Evolutionary conservation across 768 basidiomycete species (phyloP).

Genomic region (Atractiella rhizophila): DNA sequence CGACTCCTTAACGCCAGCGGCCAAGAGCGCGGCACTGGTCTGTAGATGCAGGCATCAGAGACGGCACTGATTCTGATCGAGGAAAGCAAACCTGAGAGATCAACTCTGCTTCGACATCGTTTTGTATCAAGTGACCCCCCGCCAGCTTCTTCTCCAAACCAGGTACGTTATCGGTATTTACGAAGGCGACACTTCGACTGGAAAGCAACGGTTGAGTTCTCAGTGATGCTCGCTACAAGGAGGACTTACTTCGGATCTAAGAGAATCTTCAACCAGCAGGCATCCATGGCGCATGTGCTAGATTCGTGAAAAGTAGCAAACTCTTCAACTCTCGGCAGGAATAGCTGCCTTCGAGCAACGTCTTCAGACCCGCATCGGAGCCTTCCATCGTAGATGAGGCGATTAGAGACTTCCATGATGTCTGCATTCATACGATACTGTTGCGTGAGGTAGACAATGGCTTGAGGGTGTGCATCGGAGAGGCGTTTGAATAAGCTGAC

Average conservation of each 20-base stretch:
- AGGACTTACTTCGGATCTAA: slow-evolving; percentile 1
- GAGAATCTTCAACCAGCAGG: neutral
- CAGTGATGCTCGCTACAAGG: neutral
- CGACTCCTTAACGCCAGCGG: slow-evolving; percentile 36
- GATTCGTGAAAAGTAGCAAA: slow-evolving; percentile 22
- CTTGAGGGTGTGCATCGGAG: slow-evolving; percentile 44
- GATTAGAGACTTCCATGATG: slow-evolving; percentile 76
- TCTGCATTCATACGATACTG: slow-evolving; percentile 96
- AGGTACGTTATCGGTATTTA: slow-evolving; percentile 68
- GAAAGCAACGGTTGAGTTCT: neutral
- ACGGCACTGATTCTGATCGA: neutral
- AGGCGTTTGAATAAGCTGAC: slow-evolving; percentile 68
- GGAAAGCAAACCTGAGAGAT: slow-evolving; percentile 21
- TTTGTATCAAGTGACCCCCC: slow-evolving; percentile 77
- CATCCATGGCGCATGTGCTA: neutral
- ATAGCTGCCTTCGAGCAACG: slow-evolving; percentile 37
- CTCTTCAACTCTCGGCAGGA: slow-evolving; percentile 29
- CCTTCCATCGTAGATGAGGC: slow-evolving; percentile 52
- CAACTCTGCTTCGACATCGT: slow-evolving; percentile 43
- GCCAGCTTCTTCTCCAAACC: slow-evolving; percentile 53
- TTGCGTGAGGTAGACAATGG: slow-evolving; percentile 57
- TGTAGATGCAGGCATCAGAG: slow-evolving; percentile 22
- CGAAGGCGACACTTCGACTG: slow-evolving; percentile 67
- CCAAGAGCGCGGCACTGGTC: slow-evolving; percentile 38
- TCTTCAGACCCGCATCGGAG: slow-evolving; percentile 51